A percentile compares a stretch with the other conserved stretches of the same genome.
Evolutionary conservation across 257 asterid species (phyloP).

Genomic region (Galeopsis tetrahit): DNA sequence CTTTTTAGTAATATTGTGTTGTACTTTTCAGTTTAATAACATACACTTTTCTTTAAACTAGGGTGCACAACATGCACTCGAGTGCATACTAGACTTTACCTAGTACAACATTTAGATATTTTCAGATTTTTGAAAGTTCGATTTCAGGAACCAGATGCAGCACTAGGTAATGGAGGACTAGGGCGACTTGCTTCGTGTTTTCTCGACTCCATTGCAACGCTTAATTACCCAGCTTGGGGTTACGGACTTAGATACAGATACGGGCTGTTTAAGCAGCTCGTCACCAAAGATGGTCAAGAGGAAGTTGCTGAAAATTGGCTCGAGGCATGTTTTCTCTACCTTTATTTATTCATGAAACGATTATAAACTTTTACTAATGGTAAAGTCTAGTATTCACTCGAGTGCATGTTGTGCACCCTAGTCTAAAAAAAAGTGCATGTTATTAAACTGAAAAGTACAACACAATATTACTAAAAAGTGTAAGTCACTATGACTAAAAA

Average conservation of each 20-base stretch:
- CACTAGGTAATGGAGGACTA: slow-evolving; percentile 72
- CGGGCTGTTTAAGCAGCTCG: slow-evolving; percentile 68
- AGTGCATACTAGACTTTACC: too few relatives aligned
- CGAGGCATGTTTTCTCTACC: slow-evolving; percentile 40
- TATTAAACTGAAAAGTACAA: too few relatives aligned
- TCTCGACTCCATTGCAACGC: slow-evolving; percentile 70
- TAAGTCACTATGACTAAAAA: too few relatives aligned
- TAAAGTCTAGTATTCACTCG: too few relatives aligned
- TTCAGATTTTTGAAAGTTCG: not conserved
- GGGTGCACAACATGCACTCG: too few relatives aligned
- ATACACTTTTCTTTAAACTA: too few relatives aligned
- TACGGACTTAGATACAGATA: slow-evolving; percentile 69
- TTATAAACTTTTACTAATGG: not conserved
- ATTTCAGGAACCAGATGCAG: slow-evolving; percentile 69
- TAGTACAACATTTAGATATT: not conserved
- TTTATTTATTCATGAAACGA: not conserved
- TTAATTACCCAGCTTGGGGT: slow-evolving; percentile 71
- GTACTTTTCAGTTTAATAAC: too few relatives aligned
- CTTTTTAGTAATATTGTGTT: too few relatives aligned
- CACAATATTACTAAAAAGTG: too few relatives aligned
- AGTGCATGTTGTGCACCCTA: too few relatives aligned
- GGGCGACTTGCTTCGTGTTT: slow-evolving; percentile 73
- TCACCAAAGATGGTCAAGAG: slow-evolving; percentile 66
- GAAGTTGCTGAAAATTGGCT: slow-evolving; percentile 79
- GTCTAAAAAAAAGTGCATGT: too few relatives aligned